Evolutionary conservation across 2,329 filamentous ascomycete genomes (phyloP), one percentile per base, ranked within the genome.

Genomic region (Arthrobotrys pseudoclavata): DNA sequence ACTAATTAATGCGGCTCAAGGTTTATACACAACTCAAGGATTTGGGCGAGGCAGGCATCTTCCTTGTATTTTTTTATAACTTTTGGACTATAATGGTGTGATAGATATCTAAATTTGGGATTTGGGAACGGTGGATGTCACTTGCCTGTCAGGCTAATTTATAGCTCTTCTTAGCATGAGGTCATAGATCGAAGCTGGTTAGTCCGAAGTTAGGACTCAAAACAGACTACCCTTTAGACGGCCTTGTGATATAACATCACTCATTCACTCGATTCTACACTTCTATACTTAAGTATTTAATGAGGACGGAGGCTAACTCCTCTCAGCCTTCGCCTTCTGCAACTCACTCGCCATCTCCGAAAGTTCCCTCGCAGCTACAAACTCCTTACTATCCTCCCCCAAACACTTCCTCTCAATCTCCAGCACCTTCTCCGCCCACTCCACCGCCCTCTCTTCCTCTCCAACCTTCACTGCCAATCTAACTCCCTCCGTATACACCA

Each of bases 341-440:
- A 52, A 55, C 12, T 29, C 20, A 20, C 26, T 64, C 37, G 42
- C 60, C 24, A 48, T 42, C 6, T 71, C 61, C 37, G 71, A 40
- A 15, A 77, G 24, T 22, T 62, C 42, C 18, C 12, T 26, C 18
- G 74, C 74, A 31, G 24, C 34, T 7, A 62, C 15, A 29, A 71
- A 71, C 62, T 77, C 74, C 34, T 48, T 63, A 31, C 67, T 71
- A 18, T 77, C 74, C 61, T 71, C 62, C 13, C 74, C 74, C 45
- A 77, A 22, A 29, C 74, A 77, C 34, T 77, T 77, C 31, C 24
- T 63, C 29, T 77, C 67, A 29, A 77, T 50, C 45, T 67, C 74
- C 24, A 71, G 37, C 45, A 22, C 53, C 47, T 52, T 69, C 55
- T 71, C 42, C 45, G 74, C 74, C 74, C 74, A 77, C n/a, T 57